Evolutionary conservation across 805 yeast species (phyloP).

Genomic region (Cyberlindnera meyerae): DNA sequence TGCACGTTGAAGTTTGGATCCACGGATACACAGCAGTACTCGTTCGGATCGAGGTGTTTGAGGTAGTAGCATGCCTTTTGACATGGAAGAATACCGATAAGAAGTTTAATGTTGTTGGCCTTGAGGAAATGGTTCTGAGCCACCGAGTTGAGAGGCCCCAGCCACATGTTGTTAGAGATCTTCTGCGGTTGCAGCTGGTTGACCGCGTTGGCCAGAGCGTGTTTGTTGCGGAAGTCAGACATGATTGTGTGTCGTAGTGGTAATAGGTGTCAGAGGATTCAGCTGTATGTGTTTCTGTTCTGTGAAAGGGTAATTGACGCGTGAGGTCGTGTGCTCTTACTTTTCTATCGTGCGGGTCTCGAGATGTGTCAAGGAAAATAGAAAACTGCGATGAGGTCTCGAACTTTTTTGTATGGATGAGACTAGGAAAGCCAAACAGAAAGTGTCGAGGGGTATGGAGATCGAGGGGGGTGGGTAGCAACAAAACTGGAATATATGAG

Average conservation of each 20-base stretch:
- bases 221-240: constrained; percentile 25
- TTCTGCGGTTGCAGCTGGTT: constrained; percentile 36
- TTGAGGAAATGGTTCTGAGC: constrained; percentile 33
- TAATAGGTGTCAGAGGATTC: not conserved
- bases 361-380: constrained; percentile 1
- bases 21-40: constrained; percentile 28
- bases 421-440: no score
- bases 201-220: constrained; percentile 22
- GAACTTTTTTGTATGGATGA: no score
- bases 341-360: not conserved
- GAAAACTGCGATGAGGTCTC: constrained; percentile 1
- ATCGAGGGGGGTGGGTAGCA: no score
- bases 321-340: constrained; percentile 4
- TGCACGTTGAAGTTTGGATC: constrained; percentile 32
- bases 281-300: no score
- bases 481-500: no score
- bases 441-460: no score
- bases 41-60: constrained; percentile 24
- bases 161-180: constrained; percentile 36
- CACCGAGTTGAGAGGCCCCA: constrained; percentile 44
- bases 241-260: constrained; percentile 1
- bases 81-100: constrained; percentile 33
- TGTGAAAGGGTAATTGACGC: constrained; percentile 1
- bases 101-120: constrained; percentile 35
- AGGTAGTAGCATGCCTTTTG: constrained; percentile 29